Conservation (phyloP, 2,329 filamentous ascomycete genomes). For the Didymella segeticola region DNA sequence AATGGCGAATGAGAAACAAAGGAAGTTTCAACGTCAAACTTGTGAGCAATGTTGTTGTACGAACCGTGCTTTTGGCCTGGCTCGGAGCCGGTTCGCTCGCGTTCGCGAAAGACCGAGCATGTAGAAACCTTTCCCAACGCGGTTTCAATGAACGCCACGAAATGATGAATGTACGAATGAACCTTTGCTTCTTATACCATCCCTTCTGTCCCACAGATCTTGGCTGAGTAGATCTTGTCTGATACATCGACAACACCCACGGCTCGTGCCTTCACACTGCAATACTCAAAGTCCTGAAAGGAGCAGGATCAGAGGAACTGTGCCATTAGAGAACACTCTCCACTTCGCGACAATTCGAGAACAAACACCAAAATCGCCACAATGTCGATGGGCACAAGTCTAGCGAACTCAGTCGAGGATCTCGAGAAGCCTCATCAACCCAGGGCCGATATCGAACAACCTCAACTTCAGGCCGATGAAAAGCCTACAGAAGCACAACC, state of each 20-base stretch:
- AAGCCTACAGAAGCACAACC: slow-evolving; percentile 14
- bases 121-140: slow-evolving; percentile 2
- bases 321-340: background rate
- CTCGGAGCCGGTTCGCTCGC: slow-evolving; percentile 12
- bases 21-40: background rate
- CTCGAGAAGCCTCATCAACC: slow-evolving; percentile 16
- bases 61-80: slow-evolving; percentile 1
- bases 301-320: background rate
- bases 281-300: background rate
- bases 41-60: slow-evolving; percentile 6
- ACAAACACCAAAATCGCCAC: background rate
- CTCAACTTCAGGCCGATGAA: slow-evolving; percentile 17
- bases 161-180: background rate
- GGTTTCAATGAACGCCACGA: slow-evolving; percentile 1
- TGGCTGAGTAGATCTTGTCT: background rate
- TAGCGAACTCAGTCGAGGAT: slow-evolving; percentile 25
- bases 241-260: background rate
- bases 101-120: slow-evolving; percentile 13
- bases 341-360: background rate
- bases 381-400: slow-evolving; percentile 19
- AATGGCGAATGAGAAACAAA: background rate
- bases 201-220: background rate
- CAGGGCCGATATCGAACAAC: slow-evolving; percentile 25
- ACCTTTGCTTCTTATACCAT: background rate
- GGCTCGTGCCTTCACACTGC: background rate